Percentiles rank a stretch among this genome's conserved stretches.
phyloP scores from a whole-genome alignment of 2,329 filamentous ascomycete genomes.

The Monilinia vaccinii-corymbosi region DNA sequence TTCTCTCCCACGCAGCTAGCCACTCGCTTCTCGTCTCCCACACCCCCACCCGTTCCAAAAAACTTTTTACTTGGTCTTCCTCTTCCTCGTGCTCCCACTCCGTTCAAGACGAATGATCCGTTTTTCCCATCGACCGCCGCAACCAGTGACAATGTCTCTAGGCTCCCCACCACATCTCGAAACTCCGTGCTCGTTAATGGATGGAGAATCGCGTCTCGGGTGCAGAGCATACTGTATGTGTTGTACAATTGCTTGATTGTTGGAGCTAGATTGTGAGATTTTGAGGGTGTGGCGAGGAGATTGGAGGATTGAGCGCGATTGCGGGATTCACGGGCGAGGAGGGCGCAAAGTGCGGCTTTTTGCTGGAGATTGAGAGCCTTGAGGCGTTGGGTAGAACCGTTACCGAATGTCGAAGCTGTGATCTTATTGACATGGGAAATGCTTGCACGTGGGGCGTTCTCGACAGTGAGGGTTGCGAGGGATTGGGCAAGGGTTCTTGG shows the following conservation, averaged over 20 bases:
- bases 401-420: conserved; percentile 81
- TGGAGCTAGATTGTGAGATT: conserved; percentile 53
- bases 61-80: conserved; percentile 57
- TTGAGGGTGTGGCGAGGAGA: conserved; percentile 48
- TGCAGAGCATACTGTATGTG: conserved; percentile 75
- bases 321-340: conserved; percentile 77
- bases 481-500: conserved; percentile 39
- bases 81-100: conserved; percentile 61
- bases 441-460: conserved; percentile 78
- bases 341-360: conserved; percentile 84
- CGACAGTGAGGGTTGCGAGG: conserved; percentile 52
- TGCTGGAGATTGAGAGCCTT: conserved; percentile 89
- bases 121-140: conserved; percentile 60
- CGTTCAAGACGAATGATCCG: conserved; percentile 48
- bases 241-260: conserved; percentile 79
- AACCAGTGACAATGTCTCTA: conserved; percentile 81
- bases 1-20: conserved; percentile 72
- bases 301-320: conserved; percentile 44
- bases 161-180: conserved; percentile 77
- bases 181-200: conserved; percentile 89
- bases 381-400: conserved; percentile 76
- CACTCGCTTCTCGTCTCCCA: conserved; percentile 65
- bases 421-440: conserved; percentile 89
- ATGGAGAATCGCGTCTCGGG: conserved; percentile 77
- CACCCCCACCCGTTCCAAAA: conserved; percentile 36